Base-by-base conservation (phyloP, 768 basidiomycete genomes). In the Boletus sp. region DNA sequence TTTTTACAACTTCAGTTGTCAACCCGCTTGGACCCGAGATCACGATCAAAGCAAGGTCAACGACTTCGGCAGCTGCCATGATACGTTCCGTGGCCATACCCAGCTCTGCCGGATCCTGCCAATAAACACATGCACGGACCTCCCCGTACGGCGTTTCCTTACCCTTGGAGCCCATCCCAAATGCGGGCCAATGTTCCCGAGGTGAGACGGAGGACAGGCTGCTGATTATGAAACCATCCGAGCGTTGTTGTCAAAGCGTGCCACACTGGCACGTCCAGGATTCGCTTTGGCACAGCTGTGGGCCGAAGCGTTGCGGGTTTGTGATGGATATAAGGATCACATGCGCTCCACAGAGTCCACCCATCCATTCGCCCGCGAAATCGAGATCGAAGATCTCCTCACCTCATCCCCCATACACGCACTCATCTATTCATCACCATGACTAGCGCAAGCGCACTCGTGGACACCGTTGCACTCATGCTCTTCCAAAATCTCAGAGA, bases 41-140 rank as follows among this genome's bases (percentile, higher is more conserved):
- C 13, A 33, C 6, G 53, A n/a, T 61, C 55, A 63, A 63, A 61
- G 62, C 63, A 65, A 65, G 50, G 45, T 14, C 55, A 25, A 13
- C 25, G n/a, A 25, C 23, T 39, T 41, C 54, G 63, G 63, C 52
- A 51, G 25, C 39, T 52, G 41, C 55, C 62, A 54, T 39, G 39
- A 7, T 42, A 35, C 41, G 29, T 33, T 33, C 21, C 25, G 29
- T 14, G 25, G 19, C 17, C 15, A 27, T 37, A 19, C 7, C 25
- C 45, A 32, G 15, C 21, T 43, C 33, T 35, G 34, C 44, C 40
- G 5, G 41, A 27, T 23, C 32, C 32, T 33, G 45, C 51, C 57
- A 23, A 35, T 25, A 25, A 42, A 27, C 29, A n/a, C 42, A 23
- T 50, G 38, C 50, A 14, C 57, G 32, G 47, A 23, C 29, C 46